These are phyloP conservation scores for Sporothrix inflata DNA, from an alignment of 2,329 filamentous ascomycete species.

Conservation along the genomic window DNA sequence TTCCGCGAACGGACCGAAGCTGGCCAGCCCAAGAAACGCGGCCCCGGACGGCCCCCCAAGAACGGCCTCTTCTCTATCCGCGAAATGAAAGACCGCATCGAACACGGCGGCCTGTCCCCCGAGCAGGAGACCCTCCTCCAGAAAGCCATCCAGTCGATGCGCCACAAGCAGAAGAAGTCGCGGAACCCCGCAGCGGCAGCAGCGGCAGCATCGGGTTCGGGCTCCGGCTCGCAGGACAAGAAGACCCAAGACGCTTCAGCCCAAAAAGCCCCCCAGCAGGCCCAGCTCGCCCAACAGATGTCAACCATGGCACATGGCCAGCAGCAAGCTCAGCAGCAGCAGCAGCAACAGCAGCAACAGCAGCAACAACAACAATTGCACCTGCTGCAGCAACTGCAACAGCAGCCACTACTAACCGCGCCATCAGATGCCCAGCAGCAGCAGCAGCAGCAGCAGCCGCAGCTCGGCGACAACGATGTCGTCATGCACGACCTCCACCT, in stretches of 20 bases:
- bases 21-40: conserved; percentile 65
- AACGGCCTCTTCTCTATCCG: conserved; percentile 83
- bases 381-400: not conserved
- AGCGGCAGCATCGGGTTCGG: not conserved
- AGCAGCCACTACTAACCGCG: not conserved
- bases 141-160: conserved; percentile 26
- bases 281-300: conserved; percentile 7
- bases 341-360: not conserved
- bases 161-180: conserved; percentile 28
- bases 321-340: not conserved
- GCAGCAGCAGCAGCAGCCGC: not conserved
- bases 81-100: conserved; percentile 62
- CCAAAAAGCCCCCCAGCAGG: not conserved
- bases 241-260: not conserved
- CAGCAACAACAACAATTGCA: not conserved
- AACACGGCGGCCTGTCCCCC: conserved; percentile 6
- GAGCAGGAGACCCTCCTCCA: conserved; percentile 20
- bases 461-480: not conserved
- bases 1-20: conserved; percentile 14
- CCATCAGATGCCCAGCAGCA: not conserved
- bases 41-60: conserved; percentile 79
- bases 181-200: conserved; percentile 9
- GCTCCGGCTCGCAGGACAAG: not conserved
- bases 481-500: conserved; percentile 16
- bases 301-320: not conserved